Percentiles rank a stretch among this genome's conserved stretches.
Conservation (phyloP, 345 rosid genomes). For the Eucalyptus marginata region DNA sequence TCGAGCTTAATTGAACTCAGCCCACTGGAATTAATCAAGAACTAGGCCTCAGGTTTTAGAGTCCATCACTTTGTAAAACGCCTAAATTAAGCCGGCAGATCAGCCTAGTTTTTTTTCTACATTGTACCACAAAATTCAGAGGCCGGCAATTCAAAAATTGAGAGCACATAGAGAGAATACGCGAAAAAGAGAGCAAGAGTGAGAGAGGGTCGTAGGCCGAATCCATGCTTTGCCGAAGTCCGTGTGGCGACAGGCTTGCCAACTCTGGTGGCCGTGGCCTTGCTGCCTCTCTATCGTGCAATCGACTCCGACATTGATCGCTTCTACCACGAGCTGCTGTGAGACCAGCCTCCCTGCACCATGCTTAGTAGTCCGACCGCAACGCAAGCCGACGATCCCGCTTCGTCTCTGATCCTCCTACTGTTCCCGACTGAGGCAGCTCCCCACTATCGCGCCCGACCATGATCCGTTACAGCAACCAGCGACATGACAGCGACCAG, state of each 20-base stretch:
- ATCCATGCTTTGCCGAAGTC: background rate
- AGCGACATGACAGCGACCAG: too few relatives aligned
- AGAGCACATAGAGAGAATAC: background rate
- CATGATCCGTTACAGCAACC: too few relatives aligned
- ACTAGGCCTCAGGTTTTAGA: background rate
- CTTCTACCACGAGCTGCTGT: background rate
- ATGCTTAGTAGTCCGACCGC: background rate
- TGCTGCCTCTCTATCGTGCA: background rate
- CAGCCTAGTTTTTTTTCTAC: background rate
- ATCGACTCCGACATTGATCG: background rate
- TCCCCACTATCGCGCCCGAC: too few relatives aligned
- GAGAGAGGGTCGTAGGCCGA: background rate
- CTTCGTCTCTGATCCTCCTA: too few relatives aligned
- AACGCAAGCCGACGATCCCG: too few relatives aligned
- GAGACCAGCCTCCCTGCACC: background rate
- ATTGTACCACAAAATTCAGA: background rate
- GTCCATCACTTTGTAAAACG: background rate
- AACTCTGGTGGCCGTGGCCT: background rate
- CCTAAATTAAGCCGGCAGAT: background rate
- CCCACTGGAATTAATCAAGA: background rate
- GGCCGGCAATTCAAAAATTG: background rate
- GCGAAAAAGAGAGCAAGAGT: background rate
- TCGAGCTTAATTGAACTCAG: background rate
- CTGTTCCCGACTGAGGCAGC: too few relatives aligned
- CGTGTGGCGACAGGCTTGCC: background rate